Percentiles rank a stretch among this genome's conserved stretches.
phyloP scores from a whole-genome alignment of 73 alveolate genomes.

The Symbiodinium pilosum region DNA sequence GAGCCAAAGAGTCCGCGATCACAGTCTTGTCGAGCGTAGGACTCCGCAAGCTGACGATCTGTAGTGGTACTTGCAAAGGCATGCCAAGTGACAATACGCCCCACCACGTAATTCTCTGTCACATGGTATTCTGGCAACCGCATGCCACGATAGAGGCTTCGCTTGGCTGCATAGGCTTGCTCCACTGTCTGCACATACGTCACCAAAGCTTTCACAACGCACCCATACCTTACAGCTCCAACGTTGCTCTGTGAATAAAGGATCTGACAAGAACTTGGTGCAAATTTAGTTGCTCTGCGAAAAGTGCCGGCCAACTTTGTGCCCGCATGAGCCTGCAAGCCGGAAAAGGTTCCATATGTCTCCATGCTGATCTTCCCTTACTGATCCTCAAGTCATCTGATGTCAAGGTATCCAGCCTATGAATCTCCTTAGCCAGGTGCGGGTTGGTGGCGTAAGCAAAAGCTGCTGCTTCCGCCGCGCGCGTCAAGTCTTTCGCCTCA shows the following conservation, averaged over 20 bases:
- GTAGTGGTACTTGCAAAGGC: constrained; percentile 45
- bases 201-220: background rate
- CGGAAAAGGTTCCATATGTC: background rate
- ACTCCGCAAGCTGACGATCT: constrained; percentile 57
- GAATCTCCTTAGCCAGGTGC: constrained; percentile 61
- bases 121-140: constrained; percentile 44
- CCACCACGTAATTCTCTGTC: constrained; percentile 52
- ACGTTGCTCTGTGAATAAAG: too few species aligned
- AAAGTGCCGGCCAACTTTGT: constrained; percentile 69
- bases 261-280: background rate
- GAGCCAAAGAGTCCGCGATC: constrained; percentile 37
- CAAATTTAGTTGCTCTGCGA: constrained; percentile 9
- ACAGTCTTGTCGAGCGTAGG: constrained; percentile 27
- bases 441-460: constrained; percentile 66
- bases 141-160: constrained; percentile 55
- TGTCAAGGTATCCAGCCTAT: too few species aligned
- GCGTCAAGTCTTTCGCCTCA: constrained; percentile 27
- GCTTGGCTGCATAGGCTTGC: constrained; percentile 34
- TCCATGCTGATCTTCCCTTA: background rate
- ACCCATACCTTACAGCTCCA: constrained; percentile 19
- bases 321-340: constrained; percentile 78
- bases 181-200: constrained; percentile 31
- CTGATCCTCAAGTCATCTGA: too few species aligned
- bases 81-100: constrained; percentile 51
- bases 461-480: constrained; percentile 25